A percentile compares a stretch with the other conserved stretches of the same genome.
phyloP scores from a whole-genome alignment of 2,329 filamentous ascomycete species.

The Clonostachys solani region DNA sequence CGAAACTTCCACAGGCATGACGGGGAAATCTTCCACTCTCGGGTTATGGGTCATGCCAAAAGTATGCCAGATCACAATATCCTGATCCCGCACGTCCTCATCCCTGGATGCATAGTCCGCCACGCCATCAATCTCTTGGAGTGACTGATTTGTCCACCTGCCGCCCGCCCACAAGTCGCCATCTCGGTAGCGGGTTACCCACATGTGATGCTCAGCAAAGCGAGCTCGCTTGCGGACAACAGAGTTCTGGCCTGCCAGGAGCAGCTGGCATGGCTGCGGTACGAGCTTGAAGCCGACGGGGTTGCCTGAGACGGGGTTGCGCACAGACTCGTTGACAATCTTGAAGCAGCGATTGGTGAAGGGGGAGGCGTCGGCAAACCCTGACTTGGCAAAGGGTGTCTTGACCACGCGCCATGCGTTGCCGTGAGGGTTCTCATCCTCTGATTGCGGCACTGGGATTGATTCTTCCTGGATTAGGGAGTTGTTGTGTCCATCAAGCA shows the following conservation, averaged over 20 bases:
- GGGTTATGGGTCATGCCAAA: conserved; percentile 63
- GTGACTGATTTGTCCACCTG: conserved; percentile 35
- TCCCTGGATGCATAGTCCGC: conserved; percentile 4
- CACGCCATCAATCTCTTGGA: neutral
- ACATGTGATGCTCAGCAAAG: conserved; percentile 30
- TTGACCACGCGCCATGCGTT: conserved; percentile 59
- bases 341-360: conserved; percentile 41
- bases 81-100: conserved; percentile 55
- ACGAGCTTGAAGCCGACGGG: conserved; percentile 21
- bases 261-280: conserved; percentile 36
- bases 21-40: conserved; percentile 62
- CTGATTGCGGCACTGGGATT: conserved; percentile 56
- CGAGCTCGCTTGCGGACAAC: conserved; percentile 32
- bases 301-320: neutral
- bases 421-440: conserved; percentile 67
- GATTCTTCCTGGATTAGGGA: conserved; percentile 63
- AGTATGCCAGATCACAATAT: conserved; percentile 53
- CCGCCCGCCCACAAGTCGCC: conserved; percentile 30
- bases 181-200: conserved; percentile 31
- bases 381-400: conserved; percentile 14
- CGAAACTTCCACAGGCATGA: conserved; percentile 59
- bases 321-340: neutral
- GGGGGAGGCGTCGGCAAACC: conserved; percentile 22
- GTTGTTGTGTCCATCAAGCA: conserved; percentile 55
- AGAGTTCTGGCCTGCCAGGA: conserved; percentile 38